These are phyloP conservation scores for Globisporangium apiculatum DNA, from an alignment of 352 stramenopile species.

Conservation along the genomic window DNA sequence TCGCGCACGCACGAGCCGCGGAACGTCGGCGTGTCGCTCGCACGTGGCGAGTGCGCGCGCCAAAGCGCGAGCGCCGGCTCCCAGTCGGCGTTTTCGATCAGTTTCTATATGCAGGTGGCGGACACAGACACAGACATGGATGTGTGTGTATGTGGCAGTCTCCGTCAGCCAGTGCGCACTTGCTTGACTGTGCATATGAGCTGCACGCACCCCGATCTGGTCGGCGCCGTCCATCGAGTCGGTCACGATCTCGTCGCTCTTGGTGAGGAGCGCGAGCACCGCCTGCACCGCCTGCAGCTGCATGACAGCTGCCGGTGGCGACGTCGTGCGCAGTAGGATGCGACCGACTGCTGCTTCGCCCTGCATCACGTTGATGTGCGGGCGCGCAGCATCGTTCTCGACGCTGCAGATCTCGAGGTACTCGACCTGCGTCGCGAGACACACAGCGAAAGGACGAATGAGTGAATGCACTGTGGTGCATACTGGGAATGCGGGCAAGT, in stretches of 20 bases:
- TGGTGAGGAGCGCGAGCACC: conserved; percentile 47
- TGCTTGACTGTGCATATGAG: background rate
- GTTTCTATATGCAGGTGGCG: conserved; percentile 17
- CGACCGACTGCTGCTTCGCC: conserved; percentile 62
- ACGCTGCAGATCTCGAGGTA: conserved; percentile 60
- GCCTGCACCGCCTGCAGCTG: conserved; percentile 50
- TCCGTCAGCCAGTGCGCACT: too few relatives aligned
- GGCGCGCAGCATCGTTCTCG: conserved; percentile 38
- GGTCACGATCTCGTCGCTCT: conserved; percentile 50
- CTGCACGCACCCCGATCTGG: conserved; percentile 47
- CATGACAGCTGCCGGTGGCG: conserved; percentile 37
- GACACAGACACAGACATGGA: too few relatives aligned
- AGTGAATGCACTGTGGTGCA: background rate
- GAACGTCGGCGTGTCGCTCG: conserved; percentile 36
- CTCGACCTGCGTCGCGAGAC: conserved; percentile 28
- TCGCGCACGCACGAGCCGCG: conserved; percentile 75
- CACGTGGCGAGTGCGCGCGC: conserved; percentile 27
- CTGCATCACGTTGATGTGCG: conserved; percentile 63
- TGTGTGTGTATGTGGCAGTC: too few relatives aligned
- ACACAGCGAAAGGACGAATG: background rate
- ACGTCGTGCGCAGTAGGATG: conserved; percentile 56
- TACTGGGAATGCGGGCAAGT: background rate
- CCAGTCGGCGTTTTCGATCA: conserved; percentile 49
- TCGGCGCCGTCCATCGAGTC: conserved; percentile 33
- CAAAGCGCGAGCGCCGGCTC: conserved; percentile 47